Base-by-base conservation (phyloP, 257 asterid species). In the Coffea canephora region DNA sequence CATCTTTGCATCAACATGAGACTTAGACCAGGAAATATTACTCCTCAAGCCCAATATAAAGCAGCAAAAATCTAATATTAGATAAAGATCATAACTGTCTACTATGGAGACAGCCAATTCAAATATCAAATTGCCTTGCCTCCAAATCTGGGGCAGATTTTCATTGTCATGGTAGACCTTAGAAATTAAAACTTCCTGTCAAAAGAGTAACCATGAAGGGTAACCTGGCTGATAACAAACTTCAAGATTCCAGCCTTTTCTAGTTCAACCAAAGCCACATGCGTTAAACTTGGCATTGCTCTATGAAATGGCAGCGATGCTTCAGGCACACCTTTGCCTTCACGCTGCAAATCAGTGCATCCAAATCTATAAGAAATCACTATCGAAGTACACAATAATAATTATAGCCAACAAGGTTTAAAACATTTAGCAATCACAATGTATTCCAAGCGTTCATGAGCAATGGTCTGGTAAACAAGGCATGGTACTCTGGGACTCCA, bases 271-370 rank as follows among this genome's bases (percentile, higher is more conserved):
- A 95, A 85, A 74, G 99, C 98, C 98, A 95, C 90, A 70, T 93
- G 99, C 54, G 99, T 95, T 84, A 86, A 68, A 86, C 97, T 91
- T 82, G 99, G 99, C 48, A 87, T 95, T 54, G 99, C 98, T 70
- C 98, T 93, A 86, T 95, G 97, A 87, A 95, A 95, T 72, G 99
- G 97, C 72, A 95, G 84, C 54, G 98, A 93, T 81, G 99, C 98
- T 86, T 95, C 92, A 57, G 99, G 99, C 72, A 95, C 80, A n/a
- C 90, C 90, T 90, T 93, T 93, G 61, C 99, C 99, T 89, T 93
- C 92, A 76, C 89, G 89, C 99, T 95, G 90, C 80, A 82, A 80
- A 81, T 82, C 79, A 81, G 78, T 55, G 49, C 13, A 74, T 25
- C 46, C 19, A 83, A 71, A 39, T 34, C 69, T 74, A 59, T 73